Conservation (phyloP, 2,329 filamentous ascomycete genomes). For the Acrocalymma vagum region DNA sequence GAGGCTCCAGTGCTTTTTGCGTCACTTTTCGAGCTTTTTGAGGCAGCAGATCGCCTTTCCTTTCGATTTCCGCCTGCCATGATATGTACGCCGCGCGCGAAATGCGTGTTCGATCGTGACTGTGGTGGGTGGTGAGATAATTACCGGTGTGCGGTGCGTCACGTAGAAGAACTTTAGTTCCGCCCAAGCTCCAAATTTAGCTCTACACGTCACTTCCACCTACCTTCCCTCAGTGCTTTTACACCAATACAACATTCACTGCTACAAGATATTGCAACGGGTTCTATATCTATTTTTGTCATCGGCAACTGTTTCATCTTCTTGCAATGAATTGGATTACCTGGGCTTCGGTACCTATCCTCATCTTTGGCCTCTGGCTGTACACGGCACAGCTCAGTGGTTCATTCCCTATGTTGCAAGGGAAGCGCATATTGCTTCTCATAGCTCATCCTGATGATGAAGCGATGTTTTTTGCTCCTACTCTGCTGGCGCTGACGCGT, state of each 20-base stretch:
- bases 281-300: too few species aligned
- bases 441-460: constrained; percentile 99
- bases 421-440: constrained; percentile 88
- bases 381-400: constrained; percentile 55
- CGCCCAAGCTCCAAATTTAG: constrained; percentile 9
- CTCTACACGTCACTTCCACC: constrained; percentile 1
- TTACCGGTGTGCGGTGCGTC: constrained; percentile 33
- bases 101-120: too few species aligned
- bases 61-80: constrained; percentile 53
- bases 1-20: constrained; percentile 34
- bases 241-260: background rate
- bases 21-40: constrained; percentile 38
- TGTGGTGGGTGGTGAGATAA: constrained; percentile 7
- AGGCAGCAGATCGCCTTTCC: constrained; percentile 53
- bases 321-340: constrained; percentile 51
- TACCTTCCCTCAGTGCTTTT: background rate
- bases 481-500: constrained; percentile 81
- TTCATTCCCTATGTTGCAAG: constrained; percentile 72
- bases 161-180: constrained; percentile 11
- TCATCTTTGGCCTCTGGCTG: constrained; percentile 55
- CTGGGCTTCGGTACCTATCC: constrained; percentile 50
- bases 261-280: too few species aligned
- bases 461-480: constrained; percentile 98
- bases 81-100: constrained; percentile 6
- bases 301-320: too few species aligned